Base-by-base conservation (phyloP, 768 basidiomycete species). In the Russula griseocarnosa region DNA sequence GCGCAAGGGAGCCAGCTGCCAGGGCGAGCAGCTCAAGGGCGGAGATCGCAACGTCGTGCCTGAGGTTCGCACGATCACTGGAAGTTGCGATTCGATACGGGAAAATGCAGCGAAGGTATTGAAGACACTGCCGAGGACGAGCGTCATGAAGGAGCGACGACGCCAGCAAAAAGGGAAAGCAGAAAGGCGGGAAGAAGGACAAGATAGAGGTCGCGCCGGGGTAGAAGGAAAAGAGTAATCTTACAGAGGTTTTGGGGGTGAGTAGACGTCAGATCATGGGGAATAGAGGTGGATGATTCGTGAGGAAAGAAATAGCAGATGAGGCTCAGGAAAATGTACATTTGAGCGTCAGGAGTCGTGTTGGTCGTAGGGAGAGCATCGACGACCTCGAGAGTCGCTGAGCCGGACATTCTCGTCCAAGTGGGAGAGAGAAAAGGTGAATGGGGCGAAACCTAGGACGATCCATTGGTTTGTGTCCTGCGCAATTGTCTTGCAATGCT, bases 121-220 rank as follows among this genome's bases (percentile, higher is more conserved):
- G 75, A 94, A 93, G 1, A 85, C 84, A 56, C 85, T 81, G 42
- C 93, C 92, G 67, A 94, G 78, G 69, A 92, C 83, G 36, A 82
- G 77, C 8, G 92, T 92, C 91, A 94, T 94, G 79, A 88, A 89
- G 1, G 92, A 0, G 87, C 88, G 59, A 92, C 80, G 36, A 85
- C 83, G 42, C 90, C 88, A 3, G 86, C 81, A 55, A 81, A 76
- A 50, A 87, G 60, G 22, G 92, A 87, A 14, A 85, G 78, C 58
- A 81, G 9, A 62, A 85, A 64, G 6, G 87, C 90, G 4, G 92
- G 92, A 26, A 84, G 54, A 65, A 92, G 77, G 67, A 88, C 78
- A 30, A 79, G 63, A 58, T 85, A 71, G 69, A 81, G 71, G 67
- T 90, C 86, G 55, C 81, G 78, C 13, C 78, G 76, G 1, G 85